Evolutionary conservation across 73 alveolate species (phyloP), one percentile per base, ranked within the genome.

Genomic region (Tetrahymena malaccensis): DNA sequence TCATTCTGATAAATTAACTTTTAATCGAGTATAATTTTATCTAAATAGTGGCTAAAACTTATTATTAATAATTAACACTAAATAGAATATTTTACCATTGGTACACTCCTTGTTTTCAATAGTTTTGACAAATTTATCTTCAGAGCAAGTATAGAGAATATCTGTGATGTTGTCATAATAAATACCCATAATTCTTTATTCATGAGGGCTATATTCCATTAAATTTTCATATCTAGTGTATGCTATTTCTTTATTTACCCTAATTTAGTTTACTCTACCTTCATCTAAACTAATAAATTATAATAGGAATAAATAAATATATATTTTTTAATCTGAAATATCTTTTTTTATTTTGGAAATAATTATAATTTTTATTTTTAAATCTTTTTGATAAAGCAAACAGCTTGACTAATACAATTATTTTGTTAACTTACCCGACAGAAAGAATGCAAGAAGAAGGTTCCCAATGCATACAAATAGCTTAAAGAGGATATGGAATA

Each of bases 391-490:
- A 22, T 56, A 56, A 56, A 35, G 43, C 43, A 35, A 6, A 35
- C 43, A 35, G 43, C 6, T 35, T 35, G 10, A 6, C 43, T 4
- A 35, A 4, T 35, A 35, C 10, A 22, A 70, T 19, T 25, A 93
- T 55, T 94, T 55, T 21, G 21, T 94, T 56, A 0, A 94, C 37
- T 43, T 94, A 95, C 84, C 97, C 97, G 43, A 95, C 94, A 15
- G 94, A 37, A 27, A 95, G 55, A 55, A 93, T 85, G 70, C 95
- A 89, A 35, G 97, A 85, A 43, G 94, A 89, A 50, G 97, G 93
- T 55, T 95, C 97, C 97, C 97, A 95, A 95, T 95, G 94, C 44
- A 95, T 84, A 43, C 97, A 95, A 34, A 95, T 95, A 31, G 97
- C 97, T 89, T 95, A 89, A 11, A 94, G 94, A 50, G 97, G 97